Percentiles rank a stretch among this genome's conserved stretches.
Conservation (phyloP, 139 green algal genomes). For the Coccomyxa sp. region DNA sequence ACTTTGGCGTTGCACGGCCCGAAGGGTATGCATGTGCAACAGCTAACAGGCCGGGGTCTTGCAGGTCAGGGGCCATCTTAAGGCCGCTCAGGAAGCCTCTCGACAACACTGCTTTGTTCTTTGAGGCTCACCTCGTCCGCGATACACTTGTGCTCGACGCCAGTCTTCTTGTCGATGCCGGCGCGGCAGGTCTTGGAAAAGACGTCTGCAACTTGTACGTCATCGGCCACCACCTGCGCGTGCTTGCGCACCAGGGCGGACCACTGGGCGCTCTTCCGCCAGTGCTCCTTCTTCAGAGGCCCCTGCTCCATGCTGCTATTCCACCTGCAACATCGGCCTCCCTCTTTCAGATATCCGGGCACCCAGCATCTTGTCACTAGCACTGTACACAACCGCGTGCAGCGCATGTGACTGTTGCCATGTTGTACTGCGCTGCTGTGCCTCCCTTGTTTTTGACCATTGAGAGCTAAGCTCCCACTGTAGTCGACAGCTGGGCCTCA, state of each 20-base stretch:
- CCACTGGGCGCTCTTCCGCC: conserved; percentile 28
- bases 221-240: conserved; percentile 16
- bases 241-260: conserved; percentile 13
- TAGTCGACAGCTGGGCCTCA: too few species aligned
- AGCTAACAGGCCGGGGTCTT: background rate
- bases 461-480: too few species aligned
- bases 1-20: too few species aligned
- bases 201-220: background rate
- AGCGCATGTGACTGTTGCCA: too few species aligned
- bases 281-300: background rate
- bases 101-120: background rate
- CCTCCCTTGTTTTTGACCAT: too few species aligned
- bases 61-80: background rate
- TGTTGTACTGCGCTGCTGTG: too few species aligned
- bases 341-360: too few species aligned
- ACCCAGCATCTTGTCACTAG: too few species aligned
- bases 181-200: conserved; percentile 1
- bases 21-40: background rate
- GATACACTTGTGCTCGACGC: background rate
- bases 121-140: background rate
- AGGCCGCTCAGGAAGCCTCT: background rate
- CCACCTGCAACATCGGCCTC: background rate
- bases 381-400: too few species aligned
- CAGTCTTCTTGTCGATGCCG: background rate
- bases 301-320: background rate